Base-by-base conservation (phyloP, 1,284 basidiomycete species). In the Taiwanofungus camphoratus region DNA sequence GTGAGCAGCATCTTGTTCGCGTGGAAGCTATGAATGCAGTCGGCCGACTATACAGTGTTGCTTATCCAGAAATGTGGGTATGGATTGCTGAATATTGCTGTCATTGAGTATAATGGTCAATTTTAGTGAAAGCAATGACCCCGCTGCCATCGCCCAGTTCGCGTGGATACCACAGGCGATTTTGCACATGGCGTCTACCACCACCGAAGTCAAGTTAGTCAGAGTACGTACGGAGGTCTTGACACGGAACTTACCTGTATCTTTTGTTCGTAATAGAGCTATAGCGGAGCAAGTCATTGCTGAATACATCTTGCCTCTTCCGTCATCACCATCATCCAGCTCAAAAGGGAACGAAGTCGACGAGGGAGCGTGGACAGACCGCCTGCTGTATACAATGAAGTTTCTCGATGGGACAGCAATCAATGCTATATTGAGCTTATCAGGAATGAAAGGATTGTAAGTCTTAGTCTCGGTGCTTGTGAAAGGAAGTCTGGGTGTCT, bases 151-250 rank as follows among this genome's bases (percentile, higher is more conserved):
- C 15, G 62, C 71, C 16, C 90, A 95, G 42, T 97, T 99, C 58
- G 80, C 79, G 0, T 99, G 96, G 96, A 98, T 99, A 48, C 94
- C 96, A 0, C 74, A 84, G 24, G 71, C 74, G 31, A 69, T 99
- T 22, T 70, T 89, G 31, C 70, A 68, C 44, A 75, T 76, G 45
- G 69, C 71, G 4, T 66, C 68, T 15, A 58, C 71, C 4, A 73
- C 68, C 8, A 41, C 62, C 0, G 86, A 89, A 56, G 69, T 79
- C 38, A 76, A 77, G 80, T 86, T 47, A 37, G 73, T 59, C 11
- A 18, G 3, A 15, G 24, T 22, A 23, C 7, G 22, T n/a, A n/a
- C 29, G 11, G 21, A 24, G 13, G 15, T 15, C 9, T 6, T 4
- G 21, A 15, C 13, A 18, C 29, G 35, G n/a, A 5, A 35, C 35